Evolutionary conservation across 2,329 filamentous ascomycete species (phyloP), one percentile per base, ranked within the genome.

Genomic region (Beauveria sp.): DNA sequence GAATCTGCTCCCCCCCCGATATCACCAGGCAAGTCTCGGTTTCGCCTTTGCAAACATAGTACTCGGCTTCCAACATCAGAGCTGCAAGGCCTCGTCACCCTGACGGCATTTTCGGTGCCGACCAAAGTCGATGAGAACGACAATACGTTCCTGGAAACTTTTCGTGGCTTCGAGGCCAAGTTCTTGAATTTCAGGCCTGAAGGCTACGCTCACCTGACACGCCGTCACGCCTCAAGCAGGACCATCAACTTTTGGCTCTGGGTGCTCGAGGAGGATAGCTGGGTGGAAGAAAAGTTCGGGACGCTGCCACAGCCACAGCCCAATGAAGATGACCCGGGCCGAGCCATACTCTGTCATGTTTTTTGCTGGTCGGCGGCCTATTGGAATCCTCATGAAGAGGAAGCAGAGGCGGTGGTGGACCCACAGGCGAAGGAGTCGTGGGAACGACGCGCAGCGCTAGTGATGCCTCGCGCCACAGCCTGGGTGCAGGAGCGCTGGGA

Each of bases 401-500:
- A n/a, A n/a, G n/a, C n/a, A n/a, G n/a, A n/a, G n/a, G n/a, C n/a
- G n/a, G n/a, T n/a, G n/a, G n/a, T n/a, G n/a, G n/a, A n/a, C 3
- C 18, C 62, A n/a, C 24, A 57, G 61, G 63, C 65, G 40, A 62
- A n/a, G 30, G 60, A 65, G 57, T 61, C 63, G 46, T 67, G 66
- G 65, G 34, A 40, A 3, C 38, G 63, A 46, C 52, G 30, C 1
- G 9, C 64, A 18, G 58, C 61, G 22, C 26, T 50, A n/a, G 53
- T 64, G 8, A 67, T 63, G 65, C 67, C 67, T 24, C 65, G 65
- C 28, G 66, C 63, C 20, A 66, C 60, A 5, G 63, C 63, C 28
- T 68, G 63, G 63, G 61, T 47, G 14, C 62, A 67, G 59, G 65
- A 67, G 62, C 65, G 66, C 54, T 67, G 67, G 66, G 61, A 66